Conservation (phyloP, 129 eudicot species). For the Dittrichia graveolens region DNA sequence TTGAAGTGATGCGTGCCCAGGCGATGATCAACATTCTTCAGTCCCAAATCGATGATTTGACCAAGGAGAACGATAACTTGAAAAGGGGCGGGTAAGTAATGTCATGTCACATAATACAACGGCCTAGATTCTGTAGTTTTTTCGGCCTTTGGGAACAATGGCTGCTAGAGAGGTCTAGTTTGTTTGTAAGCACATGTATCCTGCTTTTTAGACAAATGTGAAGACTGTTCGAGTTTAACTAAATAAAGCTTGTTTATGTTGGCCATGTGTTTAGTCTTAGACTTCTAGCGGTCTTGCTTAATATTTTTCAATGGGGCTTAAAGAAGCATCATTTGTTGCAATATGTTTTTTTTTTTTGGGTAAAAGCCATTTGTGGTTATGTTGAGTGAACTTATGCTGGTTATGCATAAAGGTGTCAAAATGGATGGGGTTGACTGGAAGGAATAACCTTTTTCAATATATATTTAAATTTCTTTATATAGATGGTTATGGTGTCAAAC, state of each 20-base stretch:
- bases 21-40: conserved; percentile 92
- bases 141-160: conserved; percentile 14
- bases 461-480: too few species aligned
- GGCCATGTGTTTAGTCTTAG: background rate
- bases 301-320: background rate
- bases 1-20: conserved; percentile 92
- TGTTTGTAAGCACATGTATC: conserved; percentile 26
- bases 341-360: too few species aligned
- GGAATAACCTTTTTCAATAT: too few species aligned
- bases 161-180: conserved; percentile 30
- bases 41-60: conserved; percentile 57
- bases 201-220: conserved; percentile 23
- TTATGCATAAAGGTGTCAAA: too few species aligned
- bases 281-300: background rate
- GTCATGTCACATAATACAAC: conserved; percentile 20
- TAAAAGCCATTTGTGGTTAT: too few species aligned
- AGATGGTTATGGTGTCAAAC: too few species aligned
- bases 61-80: conserved; percentile 64
- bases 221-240: conserved; percentile 16
- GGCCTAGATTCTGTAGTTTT: conserved; percentile 31
- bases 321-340: background rate
- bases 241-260: conserved; percentile 27
- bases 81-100: conserved; percentile 43
- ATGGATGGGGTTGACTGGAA: too few species aligned
- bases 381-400: too few species aligned